Evolutionary conservation across 2,329 filamentous ascomycete species (phyloP), one percentile per base, ranked within the genome.

Genomic region (Emydomyces testavorans): DNA sequence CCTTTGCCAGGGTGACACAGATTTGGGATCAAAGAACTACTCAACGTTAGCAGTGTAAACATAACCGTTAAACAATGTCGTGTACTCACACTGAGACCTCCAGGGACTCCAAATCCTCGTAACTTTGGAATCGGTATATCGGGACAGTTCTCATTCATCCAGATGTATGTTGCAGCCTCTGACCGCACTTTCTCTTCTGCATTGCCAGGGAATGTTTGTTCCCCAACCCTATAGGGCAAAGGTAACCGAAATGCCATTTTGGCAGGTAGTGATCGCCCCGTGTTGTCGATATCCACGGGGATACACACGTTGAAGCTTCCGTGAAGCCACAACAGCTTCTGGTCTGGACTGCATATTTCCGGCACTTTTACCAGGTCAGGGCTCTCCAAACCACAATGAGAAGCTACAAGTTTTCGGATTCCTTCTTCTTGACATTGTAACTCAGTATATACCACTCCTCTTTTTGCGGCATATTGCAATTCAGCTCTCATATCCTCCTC

Each of bases 21-120:
- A 34, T 37, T 31, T 39, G 13, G 40, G 41, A 39, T 54, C 37
- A 32, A 28, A 49, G 35, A 50, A 52, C 52, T 54, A 24, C 16
- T 26, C 24, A 20, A 26, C 16, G 35, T 43, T 21, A 47, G 16
- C 26, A 26, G 29, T 4, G 3, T 38, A 32, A 7, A n/a, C 18
- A 39, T 16, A 2, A 39, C 7, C 3, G 4, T 32, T 13, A 24
- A 15, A 44, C 13, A 38, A 13, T 26, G 16, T 13, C 6, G 31
- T 31, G 10, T 3, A 52, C 52, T 32, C 31, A 52, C 52, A 46
- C 41, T 54, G 2, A 50, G n/a, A 11, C 50, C 50, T 23, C 50
- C 45, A n/a, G 53, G 49, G 40, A 64, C 50, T 7, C 60, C 56
- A 48, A 57, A 56, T 2, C 56, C 56, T 20, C 50, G 45, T 6